Evolutionary conservation across 2,329 filamentous ascomycete species (phyloP).

Genomic region (Biscogniauxia marginata): DNA sequence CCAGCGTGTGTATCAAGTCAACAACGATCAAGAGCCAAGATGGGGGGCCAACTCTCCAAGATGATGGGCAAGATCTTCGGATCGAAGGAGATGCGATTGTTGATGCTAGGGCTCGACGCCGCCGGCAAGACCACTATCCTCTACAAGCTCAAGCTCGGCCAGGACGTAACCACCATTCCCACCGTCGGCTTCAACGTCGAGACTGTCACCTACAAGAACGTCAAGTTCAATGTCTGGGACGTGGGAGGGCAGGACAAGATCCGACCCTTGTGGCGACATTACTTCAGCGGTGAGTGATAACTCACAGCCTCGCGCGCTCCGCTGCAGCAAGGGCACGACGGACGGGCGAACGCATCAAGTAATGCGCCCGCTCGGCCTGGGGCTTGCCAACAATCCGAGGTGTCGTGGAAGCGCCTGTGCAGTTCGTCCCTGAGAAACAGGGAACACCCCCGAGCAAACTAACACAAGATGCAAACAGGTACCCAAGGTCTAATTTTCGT

Average conservation of each 20-base stretch:
- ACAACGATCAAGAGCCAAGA: conserved; percentile 46
- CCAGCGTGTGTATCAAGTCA: background rate
- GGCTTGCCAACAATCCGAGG: no score
- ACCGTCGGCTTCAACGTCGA: conserved; percentile 99
- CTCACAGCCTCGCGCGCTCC: background rate
- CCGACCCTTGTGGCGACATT: conserved; percentile 93
- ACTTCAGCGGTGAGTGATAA: conserved; percentile 71
- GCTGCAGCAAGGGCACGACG: background rate
- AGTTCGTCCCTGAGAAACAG: no score
- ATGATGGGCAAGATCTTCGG: conserved; percentile 99
- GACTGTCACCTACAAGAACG: conserved; percentile 98
- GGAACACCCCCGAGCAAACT: no score
- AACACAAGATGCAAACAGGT: conserved; percentile 48
- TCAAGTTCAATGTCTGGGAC: conserved; percentile 99
- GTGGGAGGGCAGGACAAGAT: conserved; percentile 99
- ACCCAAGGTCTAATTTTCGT: conserved; percentile 99
- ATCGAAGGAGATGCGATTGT: conserved; percentile 97
- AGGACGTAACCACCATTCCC: conserved; percentile 97
- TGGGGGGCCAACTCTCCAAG: conserved; percentile 93
- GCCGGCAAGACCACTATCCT: conserved; percentile 99
- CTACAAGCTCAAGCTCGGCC: conserved; percentile 97
- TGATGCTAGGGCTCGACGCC: conserved; percentile 97
- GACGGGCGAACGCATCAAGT: no score
- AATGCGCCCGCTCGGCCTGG: background rate
- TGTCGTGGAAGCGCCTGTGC: no score